Evolutionary conservation across 2,329 filamentous ascomycete genomes (phyloP).

Genomic region (Plectosphaerella sp.): DNA sequence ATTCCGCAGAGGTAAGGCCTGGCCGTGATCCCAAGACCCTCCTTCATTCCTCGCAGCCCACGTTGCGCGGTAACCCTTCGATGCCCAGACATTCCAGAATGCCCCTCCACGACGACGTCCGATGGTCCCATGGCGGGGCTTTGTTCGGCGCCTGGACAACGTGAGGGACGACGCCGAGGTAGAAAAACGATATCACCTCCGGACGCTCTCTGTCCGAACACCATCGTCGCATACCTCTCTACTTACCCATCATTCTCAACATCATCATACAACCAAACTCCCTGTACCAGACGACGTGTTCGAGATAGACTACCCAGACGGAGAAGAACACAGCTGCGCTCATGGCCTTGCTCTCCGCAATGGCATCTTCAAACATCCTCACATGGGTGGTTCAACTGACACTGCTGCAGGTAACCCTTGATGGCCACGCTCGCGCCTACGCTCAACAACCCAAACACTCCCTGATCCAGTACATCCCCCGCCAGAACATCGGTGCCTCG

Average conservation of each 20-base stretch:
- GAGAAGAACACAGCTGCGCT: background rate
- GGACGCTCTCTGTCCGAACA: too few species aligned
- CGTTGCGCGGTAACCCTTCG: constrained; percentile 10
- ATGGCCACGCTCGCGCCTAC: background rate
- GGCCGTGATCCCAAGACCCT: constrained; percentile 8
- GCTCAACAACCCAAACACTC: too few species aligned
- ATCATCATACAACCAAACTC: background rate
- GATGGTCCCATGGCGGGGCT: background rate
- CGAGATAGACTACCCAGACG: background rate
- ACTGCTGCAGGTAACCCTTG: constrained; percentile 10
- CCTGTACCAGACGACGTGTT: background rate
- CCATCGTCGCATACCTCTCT: too few species aligned
- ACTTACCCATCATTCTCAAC: too few species aligned
- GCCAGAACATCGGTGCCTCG: too few species aligned
- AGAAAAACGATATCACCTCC: background rate
- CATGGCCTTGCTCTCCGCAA: constrained; percentile 5
- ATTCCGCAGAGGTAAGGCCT: constrained; percentile 12
- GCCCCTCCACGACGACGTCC: background rate
- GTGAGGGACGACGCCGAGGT: background rate
- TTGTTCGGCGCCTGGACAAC: background rate
- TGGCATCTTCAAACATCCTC: constrained; percentile 4
- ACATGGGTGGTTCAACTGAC: constrained; percentile 8
- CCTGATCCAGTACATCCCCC: too few species aligned
- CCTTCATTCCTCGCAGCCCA: constrained; percentile 4
- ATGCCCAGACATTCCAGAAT: constrained; percentile 10